Base-by-base conservation (phyloP, 2,329 filamentous ascomycete genomes). In the Orbilia ellipsospora region DNA sequence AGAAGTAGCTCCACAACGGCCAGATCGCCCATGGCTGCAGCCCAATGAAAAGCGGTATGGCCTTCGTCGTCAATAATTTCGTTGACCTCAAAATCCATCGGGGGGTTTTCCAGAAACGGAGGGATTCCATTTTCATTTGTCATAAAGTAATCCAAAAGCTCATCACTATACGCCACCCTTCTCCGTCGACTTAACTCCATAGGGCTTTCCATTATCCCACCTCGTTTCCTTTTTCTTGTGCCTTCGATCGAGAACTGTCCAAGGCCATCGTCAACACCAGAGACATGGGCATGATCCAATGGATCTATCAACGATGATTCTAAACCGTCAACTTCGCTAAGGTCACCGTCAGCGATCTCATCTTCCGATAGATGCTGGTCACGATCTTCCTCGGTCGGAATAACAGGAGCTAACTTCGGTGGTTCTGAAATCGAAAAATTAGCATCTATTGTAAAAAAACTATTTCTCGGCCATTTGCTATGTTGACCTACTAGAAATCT, bases 11-110 rank as follows among this genome's bases (percentile, higher is more conserved):
- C 93, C 77, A 97, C 92, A 15, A 98, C 92, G 57, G 94, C 92
- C 31, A 97, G 86, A 79, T 98, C 95, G 72, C 95, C 95, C 94
- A 99, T 99, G 23, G 95, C 93, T 63, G 93, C 93, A 16, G 94
- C 95, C 95, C 95, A 99, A 81, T 99, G 95, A 78, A 99, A 87
- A 4, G 94, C 94, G 1, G 93, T 96, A 80, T 98, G 94, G 8
- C 90, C 90, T 80, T 96, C 93, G 51, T 93, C 91, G 81, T 99
- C 95, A 77, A 99, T 97, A n/a, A 90, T 87, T 82, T 92, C 92
- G 82, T 99, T 91, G 4, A 96, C 90, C 80, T 96, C 90, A 80
- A 97, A 96, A 81, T 93, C 91, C 40, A 89, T 85, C 0, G 95
- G 95, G 1, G 94, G 94, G 75, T 92, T 89, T 0, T 93, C 94